A percentile compares a stretch with the other conserved stretches of the same genome.
Conservation (phyloP, 257 asterid genomes). For the Nicotiana tabacum region DNA sequence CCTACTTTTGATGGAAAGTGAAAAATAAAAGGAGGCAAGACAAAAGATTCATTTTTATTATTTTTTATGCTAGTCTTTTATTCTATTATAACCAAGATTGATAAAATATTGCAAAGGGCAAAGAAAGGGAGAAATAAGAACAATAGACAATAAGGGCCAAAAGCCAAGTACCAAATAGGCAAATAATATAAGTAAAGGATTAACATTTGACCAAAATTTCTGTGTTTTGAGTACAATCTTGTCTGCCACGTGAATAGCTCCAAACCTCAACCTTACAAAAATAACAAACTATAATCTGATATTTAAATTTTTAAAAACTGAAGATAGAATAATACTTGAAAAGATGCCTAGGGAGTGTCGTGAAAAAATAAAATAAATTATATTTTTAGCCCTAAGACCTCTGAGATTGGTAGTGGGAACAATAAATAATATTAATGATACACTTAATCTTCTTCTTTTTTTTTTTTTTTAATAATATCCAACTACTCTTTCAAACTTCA, state of each 20-base stretch:
- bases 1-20: too few relatives aligned
- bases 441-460: too few relatives aligned
- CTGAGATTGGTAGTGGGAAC: not conserved
- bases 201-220: not conserved
- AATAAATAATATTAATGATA: not conserved
- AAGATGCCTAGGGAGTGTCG: not conserved
- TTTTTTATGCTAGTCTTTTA: not conserved
- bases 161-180: not conserved
- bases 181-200: not conserved
- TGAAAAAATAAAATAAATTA: not conserved
- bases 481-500: not conserved
- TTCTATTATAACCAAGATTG: not conserved
- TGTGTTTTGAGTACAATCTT: conserved; percentile 1
- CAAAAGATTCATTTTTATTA: too few relatives aligned
- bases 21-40: not conserved
- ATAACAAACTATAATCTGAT: not conserved
- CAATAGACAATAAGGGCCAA: not conserved
- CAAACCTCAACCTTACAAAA: not conserved
- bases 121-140: not conserved
- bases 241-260: conserved; percentile 4
- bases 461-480: not conserved
- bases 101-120: not conserved
- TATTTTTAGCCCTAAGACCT: not conserved
- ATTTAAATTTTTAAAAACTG: not conserved
- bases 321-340: not conserved